Conservation (phyloP, 805 yeast species). For the Sungouiozyma intestinalis region DNA sequence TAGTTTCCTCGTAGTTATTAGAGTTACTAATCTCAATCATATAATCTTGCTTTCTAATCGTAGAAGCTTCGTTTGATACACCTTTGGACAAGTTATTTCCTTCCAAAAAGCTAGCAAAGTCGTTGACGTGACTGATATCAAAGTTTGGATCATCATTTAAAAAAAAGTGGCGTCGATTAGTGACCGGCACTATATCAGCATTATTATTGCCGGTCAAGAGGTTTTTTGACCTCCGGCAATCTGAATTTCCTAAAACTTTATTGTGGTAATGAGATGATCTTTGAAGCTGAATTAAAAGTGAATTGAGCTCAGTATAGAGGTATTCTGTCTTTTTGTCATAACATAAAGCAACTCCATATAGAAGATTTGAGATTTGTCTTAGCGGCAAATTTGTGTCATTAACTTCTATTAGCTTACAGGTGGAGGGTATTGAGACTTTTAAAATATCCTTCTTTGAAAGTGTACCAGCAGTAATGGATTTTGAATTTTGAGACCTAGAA, state of each 20-base stretch:
- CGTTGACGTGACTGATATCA: slow-evolving; percentile 15
- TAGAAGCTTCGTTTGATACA: slow-evolving; percentile 1
- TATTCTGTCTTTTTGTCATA: slow-evolving; percentile 25
- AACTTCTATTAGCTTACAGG: slow-evolving; percentile 18
- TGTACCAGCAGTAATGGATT: slow-evolving; percentile 1
- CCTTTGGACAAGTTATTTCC: background rate
- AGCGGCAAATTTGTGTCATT: slow-evolving; percentile 15
- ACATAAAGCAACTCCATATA: slow-evolving; percentile 27
- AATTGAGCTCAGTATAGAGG: slow-evolving; percentile 21
- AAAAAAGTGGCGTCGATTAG: slow-evolving; percentile 1
- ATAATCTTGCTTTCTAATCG: slow-evolving; percentile 17
- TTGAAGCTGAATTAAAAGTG: slow-evolving; percentile 16
- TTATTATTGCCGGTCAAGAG: background rate
- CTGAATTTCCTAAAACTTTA: background rate
- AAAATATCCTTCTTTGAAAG: slow-evolving; percentile 25
- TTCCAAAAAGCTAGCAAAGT: slow-evolving; percentile 5
- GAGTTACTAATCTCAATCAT: slow-evolving; percentile 18
- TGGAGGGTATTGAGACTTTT: slow-evolving; percentile 24
- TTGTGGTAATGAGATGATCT: background rate
- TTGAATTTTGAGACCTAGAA: background rate
- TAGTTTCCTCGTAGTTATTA: slow-evolving; percentile 7
- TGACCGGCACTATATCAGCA: too few species aligned
- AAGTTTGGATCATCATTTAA: slow-evolving; percentile 21
- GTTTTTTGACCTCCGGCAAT: background rate
- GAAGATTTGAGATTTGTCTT: slow-evolving; percentile 20